A percentile compares a stretch with the other conserved stretches of the same genome.
Conservation (phyloP, 2,329 filamentous ascomycete species). For the Paracamarosporium sp. region DNA sequence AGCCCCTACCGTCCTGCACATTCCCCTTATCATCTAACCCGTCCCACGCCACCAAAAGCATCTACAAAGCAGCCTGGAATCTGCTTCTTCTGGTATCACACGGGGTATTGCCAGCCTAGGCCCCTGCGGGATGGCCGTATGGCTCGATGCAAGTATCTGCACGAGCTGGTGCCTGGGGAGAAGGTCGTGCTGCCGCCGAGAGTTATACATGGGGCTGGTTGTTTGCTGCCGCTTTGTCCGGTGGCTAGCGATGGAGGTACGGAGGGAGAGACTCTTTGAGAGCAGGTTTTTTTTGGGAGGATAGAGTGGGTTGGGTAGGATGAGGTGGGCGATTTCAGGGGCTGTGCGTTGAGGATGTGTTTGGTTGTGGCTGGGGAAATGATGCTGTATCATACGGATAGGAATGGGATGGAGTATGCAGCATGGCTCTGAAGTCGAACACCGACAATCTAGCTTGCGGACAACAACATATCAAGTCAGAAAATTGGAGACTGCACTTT, state of each 20-base stretch:
- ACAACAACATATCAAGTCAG: too few species aligned
- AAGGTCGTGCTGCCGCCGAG: conserved; percentile 18
- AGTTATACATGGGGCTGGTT: conserved; percentile 15
- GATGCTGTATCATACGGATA: too few species aligned
- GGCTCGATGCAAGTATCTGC: conserved; percentile 16
- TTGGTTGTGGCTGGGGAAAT: too few species aligned
- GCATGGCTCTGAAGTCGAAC: too few species aligned
- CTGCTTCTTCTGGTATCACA: conserved; percentile 34
- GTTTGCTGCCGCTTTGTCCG: conserved; percentile 24
- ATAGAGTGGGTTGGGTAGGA: too few species aligned
- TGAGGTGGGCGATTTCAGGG: too few species aligned
- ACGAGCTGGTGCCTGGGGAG: conserved; percentile 9
- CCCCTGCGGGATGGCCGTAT: background rate
- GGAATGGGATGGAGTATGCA: too few species aligned
- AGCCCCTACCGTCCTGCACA: too few species aligned
- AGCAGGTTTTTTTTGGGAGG: background rate
- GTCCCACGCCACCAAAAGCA: background rate
- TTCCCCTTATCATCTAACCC: background rate
- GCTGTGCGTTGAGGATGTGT: too few species aligned
- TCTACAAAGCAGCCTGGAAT: conserved; percentile 10
- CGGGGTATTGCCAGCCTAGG: conserved; percentile 22
- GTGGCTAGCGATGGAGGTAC: background rate
- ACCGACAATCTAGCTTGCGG: too few species aligned
- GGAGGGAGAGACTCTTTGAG: background rate
- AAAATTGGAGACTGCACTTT: too few species aligned